Evolutionary conservation across 2,329 filamentous ascomycete species (phyloP), one percentile per base, ranked within the genome.

Genomic region (Eurotiales sp.): DNA sequence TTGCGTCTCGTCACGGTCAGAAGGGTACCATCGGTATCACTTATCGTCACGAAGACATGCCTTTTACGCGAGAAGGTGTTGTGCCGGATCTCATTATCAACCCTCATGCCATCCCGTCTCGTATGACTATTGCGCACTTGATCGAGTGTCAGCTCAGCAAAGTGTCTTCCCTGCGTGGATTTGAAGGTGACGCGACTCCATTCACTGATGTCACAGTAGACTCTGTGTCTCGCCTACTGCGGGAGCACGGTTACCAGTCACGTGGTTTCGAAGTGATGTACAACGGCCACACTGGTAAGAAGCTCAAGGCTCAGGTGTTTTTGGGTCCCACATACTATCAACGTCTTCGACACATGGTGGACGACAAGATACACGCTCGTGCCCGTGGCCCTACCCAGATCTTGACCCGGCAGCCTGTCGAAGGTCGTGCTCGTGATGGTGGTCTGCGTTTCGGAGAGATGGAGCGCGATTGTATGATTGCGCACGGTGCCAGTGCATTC

Each of bases 401-500:
- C 65, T 83, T 99, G 75, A 99, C 93, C 2, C 82, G 95, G 52
- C 93, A 99, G 72, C 93, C 93, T 15, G 93, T 99, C 12, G 93
- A 99, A 75, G 93, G 93, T 87, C 88, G 95, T 83, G 93, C 93
- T 3, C 81, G 95, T 73, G 95, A 99, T 69, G 93, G 93, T 81
- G 93, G 93, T 78, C 81, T 99, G 40, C 92, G 95, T 68, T 99
- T 99, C 83, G 93, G 93, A 85, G 93, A 99, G 79, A 99, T 99
- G 93, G 95, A 99, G 75, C 92, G 95, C 77, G 95, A 99, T 83
- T 99, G 93, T 71, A 99, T 99, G 93, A 99, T 99, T 77, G 90
- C 95, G n/a, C 95, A 99, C 70, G 93, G 93, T 68, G 93, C 95
- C 3, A 92, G 90, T 50, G 87, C 91, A 1, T 99, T 99, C 81